These are phyloP conservation scores for Epichloe baconii DNA, from an alignment of 2,329 filamentous ascomycete genomes.

Conservation along the genomic window DNA sequence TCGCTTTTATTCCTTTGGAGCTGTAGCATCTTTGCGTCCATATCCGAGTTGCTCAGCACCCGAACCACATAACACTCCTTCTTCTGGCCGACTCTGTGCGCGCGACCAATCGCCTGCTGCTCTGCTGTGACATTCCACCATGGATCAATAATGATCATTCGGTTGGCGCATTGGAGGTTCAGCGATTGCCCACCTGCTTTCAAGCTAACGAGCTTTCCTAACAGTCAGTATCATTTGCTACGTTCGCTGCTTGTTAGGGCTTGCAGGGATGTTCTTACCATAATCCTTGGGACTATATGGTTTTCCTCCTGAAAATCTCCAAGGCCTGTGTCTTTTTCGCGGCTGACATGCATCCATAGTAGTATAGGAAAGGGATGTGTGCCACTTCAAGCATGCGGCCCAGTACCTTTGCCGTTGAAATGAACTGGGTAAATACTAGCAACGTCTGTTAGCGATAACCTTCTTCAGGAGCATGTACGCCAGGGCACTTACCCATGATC, in stretches of 20 bases:
- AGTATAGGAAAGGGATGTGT: conserved; percentile 24
- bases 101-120: conserved; percentile 47
- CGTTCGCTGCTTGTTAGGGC: conserved; percentile 1
- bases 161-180: conserved; percentile 31
- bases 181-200: conserved; percentile 24
- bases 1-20: conserved; percentile 45
- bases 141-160: conserved; percentile 39
- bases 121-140: conserved; percentile 53
- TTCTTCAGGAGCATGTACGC: accelerated
- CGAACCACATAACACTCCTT: conserved; percentile 46
- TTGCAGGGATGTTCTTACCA: conserved; percentile 21
- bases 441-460: accelerated
- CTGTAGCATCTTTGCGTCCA: conserved; percentile 42
- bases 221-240: neutral
- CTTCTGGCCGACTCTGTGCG: conserved; percentile 51
- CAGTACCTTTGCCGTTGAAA: conserved; percentile 18
- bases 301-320: conserved; percentile 7
- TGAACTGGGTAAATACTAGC: conserved; percentile 25
- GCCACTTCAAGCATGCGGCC: conserved; percentile 22
- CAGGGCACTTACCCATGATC: conserved; percentile 21
- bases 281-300: conserved; percentile 11
- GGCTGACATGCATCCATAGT: conserved; percentile 14
- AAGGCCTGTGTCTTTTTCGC: conserved; percentile 11
- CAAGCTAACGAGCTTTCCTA: conserved; percentile 21
- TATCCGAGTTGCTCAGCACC: conserved; percentile 39